Percentiles rank a stretch among this genome's conserved stretches.
Evolutionary conservation across 2,329 filamentous ascomycete species (phyloP).

Genomic region (Neonectria coccinea): DNA sequence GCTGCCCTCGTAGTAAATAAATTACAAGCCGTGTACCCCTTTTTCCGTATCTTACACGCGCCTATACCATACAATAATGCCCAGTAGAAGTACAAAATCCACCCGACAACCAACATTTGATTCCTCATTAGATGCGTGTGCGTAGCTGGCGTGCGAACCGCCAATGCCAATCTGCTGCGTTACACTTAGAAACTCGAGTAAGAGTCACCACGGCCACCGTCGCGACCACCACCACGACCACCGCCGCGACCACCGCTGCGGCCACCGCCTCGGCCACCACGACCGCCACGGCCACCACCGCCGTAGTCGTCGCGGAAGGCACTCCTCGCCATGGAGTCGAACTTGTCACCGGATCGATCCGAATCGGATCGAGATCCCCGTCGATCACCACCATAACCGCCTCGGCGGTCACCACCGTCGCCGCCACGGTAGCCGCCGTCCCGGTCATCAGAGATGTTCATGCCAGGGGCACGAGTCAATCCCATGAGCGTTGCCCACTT

Average conservation of each 20-base stretch:
- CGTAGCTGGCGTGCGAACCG: not conserved
- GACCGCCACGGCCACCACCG: conserved; percentile 30
- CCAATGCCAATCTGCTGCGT: not conserved
- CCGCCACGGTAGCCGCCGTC: conserved; percentile 10
- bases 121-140: conserved; percentile 24
- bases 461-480: conserved; percentile 42
- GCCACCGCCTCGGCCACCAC: conserved; percentile 35
- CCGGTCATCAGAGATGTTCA: conserved; percentile 50
- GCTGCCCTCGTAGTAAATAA: conserved; percentile 38
- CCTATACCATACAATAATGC: conserved; percentile 43
- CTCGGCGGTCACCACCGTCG: conserved; percentile 16
- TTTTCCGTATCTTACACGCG: conserved; percentile 37
- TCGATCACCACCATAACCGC: conserved; percentile 31
- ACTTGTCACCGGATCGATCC: conserved; percentile 39
- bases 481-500: conserved; percentile 49
- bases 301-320: conserved; percentile 43
- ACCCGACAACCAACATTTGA: conserved; percentile 18
- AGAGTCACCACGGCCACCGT: conserved; percentile 6
- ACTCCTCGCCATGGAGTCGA: conserved; percentile 43
- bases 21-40: conserved; percentile 42
- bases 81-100: conserved; percentile 45
- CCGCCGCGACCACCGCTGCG: conserved; percentile 23
- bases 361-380: not conserved
- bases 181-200: conserved; percentile 25
- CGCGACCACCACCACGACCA: conserved; percentile 19